A percentile compares a stretch with the other conserved stretches of the same genome.
phyloP scores from a whole-genome alignment of 2,329 filamentous ascomycete species.

The Daldinia sp. region DNA sequence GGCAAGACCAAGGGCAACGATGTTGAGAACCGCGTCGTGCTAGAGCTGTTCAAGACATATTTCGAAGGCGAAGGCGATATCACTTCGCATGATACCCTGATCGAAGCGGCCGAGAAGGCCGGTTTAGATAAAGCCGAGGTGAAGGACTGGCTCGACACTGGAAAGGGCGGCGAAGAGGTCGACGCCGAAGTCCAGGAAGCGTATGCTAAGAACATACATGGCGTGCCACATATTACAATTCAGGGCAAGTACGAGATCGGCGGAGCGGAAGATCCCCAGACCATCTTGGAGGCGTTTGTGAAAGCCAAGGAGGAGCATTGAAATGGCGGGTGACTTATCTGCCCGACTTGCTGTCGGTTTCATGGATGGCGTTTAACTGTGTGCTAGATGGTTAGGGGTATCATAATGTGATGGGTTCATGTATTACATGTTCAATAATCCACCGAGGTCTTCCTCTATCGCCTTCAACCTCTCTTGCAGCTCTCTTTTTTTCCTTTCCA shows the following conservation, averaged over 20 bases:
- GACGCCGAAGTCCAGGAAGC: conserved; percentile 58
- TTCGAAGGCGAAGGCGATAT: conserved; percentile 68
- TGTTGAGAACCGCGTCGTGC: conserved; percentile 64
- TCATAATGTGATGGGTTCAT: conserved; percentile 19
- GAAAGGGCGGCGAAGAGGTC: conserved; percentile 54
- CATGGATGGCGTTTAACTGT: conserved; percentile 20
- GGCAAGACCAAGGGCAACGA: conserved; percentile 61
- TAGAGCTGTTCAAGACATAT: conserved; percentile 66
- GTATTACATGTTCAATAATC: conserved; percentile 60
- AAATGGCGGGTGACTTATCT: background rate
- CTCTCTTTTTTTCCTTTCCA: conserved; percentile 65
- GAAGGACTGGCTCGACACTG: conserved; percentile 47
- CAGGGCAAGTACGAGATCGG: conserved; percentile 68
- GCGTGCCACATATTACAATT: conserved; percentile 74
- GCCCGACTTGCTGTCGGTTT: background rate
- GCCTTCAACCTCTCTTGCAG: conserved; percentile 60
- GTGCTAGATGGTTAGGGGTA: conserved; percentile 16
- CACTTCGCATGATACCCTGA: conserved; percentile 58
- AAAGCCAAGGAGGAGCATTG: conserved; percentile 49
- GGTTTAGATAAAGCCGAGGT: conserved; percentile 59
- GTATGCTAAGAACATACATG: conserved; percentile 58
- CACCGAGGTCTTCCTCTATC: conserved; percentile 66
- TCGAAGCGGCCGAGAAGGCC: conserved; percentile 57
- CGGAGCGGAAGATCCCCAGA: conserved; percentile 70
- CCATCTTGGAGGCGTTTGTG: conserved; percentile 69